These are phyloP conservation scores for Stemphylium vesicarium DNA, from an alignment of 2,329 filamentous ascomycete species.

Conservation along the genomic window DNA sequence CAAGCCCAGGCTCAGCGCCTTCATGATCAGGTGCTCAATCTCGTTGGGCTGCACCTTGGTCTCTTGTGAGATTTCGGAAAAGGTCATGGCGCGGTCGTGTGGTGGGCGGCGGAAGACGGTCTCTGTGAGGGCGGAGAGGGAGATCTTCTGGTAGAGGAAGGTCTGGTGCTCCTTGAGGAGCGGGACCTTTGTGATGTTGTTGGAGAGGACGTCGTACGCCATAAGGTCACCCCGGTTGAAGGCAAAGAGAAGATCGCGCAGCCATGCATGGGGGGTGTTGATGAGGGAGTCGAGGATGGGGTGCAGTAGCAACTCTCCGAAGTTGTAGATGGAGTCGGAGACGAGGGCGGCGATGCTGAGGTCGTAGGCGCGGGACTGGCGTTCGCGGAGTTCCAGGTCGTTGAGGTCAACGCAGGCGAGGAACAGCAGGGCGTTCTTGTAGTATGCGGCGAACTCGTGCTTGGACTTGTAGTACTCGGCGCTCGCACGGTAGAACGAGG, in stretches of 20 bases:
- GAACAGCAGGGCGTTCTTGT: slow-evolving; percentile 96
- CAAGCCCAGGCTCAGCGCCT: slow-evolving; percentile 91
- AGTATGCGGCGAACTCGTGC: slow-evolving; percentile 93
- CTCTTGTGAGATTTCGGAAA: slow-evolving; percentile 84
- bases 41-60: slow-evolving; percentile 90
- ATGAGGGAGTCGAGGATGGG: slow-evolving; percentile 88
- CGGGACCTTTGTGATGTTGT: slow-evolving; percentile 79
- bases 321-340: slow-evolving; percentile 97
- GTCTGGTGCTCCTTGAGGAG: slow-evolving; percentile 79
- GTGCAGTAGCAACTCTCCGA: slow-evolving; percentile 96
- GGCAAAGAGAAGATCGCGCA: slow-evolving; percentile 93
- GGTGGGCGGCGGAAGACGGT: slow-evolving; percentile 94
- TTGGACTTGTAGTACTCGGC: slow-evolving; percentile 93
- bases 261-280: slow-evolving; percentile 79
- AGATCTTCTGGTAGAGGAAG: slow-evolving; percentile 97
- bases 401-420: slow-evolving; percentile 91
- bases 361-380: slow-evolving; percentile 85
- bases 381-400: slow-evolving; percentile 75
- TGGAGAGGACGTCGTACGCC: slow-evolving; percentile 82
- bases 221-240: slow-evolving; percentile 95
- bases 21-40: slow-evolving; percentile 99
- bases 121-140: slow-evolving; percentile 93
- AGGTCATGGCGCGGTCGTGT: slow-evolving; percentile 94
- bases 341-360: slow-evolving; percentile 90
- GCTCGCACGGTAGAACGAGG: slow-evolving; percentile 93